phyloP scores from a whole-genome alignment of 78 protist genomes.

The Chrysochromulina parva region DNA sequence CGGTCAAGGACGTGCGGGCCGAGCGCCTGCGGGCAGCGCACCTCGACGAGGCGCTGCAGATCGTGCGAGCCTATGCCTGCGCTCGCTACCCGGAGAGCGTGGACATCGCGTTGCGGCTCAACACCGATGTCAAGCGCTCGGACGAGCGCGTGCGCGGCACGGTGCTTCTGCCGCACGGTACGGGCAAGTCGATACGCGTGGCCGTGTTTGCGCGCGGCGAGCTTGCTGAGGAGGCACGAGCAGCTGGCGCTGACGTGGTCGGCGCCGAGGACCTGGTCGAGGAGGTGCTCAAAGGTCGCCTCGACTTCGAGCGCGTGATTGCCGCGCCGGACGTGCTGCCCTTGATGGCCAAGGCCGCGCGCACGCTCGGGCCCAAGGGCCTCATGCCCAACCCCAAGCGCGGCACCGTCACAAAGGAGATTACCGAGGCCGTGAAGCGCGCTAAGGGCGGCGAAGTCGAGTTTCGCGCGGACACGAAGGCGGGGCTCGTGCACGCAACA shows the following conservation, averaged over 20 bases:
- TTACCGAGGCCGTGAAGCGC: neutral
- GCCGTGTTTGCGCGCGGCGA: neutral
- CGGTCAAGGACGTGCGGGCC: too few species aligned
- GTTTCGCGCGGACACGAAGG: neutral
- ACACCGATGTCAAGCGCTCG: neutral
- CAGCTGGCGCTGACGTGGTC: conserved; percentile 28
- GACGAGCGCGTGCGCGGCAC: conserved; percentile 9
- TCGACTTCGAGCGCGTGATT: neutral
- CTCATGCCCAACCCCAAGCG: conserved; percentile 45
- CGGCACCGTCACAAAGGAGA: conserved; percentile 28
- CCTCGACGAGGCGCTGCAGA: neutral
- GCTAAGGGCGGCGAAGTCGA: conserved; percentile 17
- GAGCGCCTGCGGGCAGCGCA: neutral
- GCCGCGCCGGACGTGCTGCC: conserved; percentile 47
- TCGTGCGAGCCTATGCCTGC: neutral
- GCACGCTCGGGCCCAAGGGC: conserved; percentile 33
- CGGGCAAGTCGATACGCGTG: neutral
- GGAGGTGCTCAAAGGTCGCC: neutral
- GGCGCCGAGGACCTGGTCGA: conserved; percentile 37
- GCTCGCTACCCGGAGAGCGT: neutral
- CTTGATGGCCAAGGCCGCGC: neutral
- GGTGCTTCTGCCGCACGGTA: neutral
- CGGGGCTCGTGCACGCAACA: neutral
- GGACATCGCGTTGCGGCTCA: neutral
- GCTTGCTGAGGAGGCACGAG: neutral